Evolutionary conservation across 192 early-diverging fungal species (phyloP).

Genomic region (Podila epigama): DNA sequence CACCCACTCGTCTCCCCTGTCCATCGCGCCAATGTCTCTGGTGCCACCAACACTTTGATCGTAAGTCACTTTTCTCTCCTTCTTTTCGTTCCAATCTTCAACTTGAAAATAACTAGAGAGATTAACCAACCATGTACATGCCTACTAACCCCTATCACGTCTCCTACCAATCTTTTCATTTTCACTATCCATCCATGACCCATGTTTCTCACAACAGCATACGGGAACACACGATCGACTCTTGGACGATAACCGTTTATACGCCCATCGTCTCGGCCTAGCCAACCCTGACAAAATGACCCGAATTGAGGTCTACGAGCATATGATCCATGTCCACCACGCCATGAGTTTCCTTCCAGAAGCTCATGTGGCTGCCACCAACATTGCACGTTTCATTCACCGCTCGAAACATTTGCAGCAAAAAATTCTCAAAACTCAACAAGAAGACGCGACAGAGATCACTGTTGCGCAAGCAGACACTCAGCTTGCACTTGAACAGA

Average conservation of each 20-base stretch:
- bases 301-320: constrained; percentile 21
- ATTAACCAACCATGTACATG: not conserved
- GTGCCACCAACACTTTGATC: constrained; percentile 9
- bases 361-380: not conserved
- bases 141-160: no score
- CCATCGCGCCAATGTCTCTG: constrained; percentile 29
- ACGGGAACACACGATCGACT: constrained; percentile 38
- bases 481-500: not conserved
- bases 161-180: not conserved
- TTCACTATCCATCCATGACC: not conserved
- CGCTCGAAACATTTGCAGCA: constrained; percentile 12
- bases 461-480: not conserved
- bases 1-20: constrained; percentile 36
- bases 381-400: constrained; percentile 27
- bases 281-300: constrained; percentile 14
- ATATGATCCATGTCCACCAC: constrained; percentile 40
- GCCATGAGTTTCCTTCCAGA: constrained; percentile 7
- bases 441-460: not conserved
- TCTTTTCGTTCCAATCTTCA: not conserved
- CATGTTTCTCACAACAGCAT: constrained; percentile 9
- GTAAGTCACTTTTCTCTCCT: constrained; percentile 9
- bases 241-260: constrained; percentile 31
- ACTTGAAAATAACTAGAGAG: not conserved
- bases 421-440: no score
- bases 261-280: constrained; percentile 30